Evolutionary conservation across 2,329 filamentous ascomycete species (phyloP), one percentile per base, ranked within the genome.

Genomic region (Phyllosticta paracitricarpa): DNA sequence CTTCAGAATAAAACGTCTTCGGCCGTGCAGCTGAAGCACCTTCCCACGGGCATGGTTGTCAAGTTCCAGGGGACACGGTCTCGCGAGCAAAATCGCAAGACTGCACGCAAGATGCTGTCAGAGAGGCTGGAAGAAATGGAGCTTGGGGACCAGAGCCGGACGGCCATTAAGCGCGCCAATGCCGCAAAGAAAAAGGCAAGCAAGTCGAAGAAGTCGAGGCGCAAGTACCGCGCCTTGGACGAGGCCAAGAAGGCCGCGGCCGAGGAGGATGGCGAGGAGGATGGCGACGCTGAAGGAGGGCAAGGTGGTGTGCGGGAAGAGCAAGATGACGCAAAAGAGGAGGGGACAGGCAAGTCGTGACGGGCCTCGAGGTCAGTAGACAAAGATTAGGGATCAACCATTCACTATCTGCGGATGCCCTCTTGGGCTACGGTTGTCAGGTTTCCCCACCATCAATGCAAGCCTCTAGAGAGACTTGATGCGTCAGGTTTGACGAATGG

Each of bases 11-110:
- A 99, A 84, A 99, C 94, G 26, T 91, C 87, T 66, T 97, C 90
- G 0, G 93, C 93, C 48, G 93, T 97, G 2, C 94, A 99, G 73
- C 81, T 99, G 40, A 94, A 88, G 67, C 94, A 99, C 74, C 77
- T 89, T 17, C 91, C 93, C 5, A 96, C 92, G 0, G 93, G 93
- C 64, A 85, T 97, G 59, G 92, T 97, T 14, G 84, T 99, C 65
- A 99, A 99, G 77, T 93, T 85, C 61, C 94, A 99, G 76, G 91
- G 88, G 22, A 97, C 94, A 8, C 86, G 94, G 56, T 95, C 89
- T 1, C 85, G 91, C 19, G 83, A 83, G 62, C 89, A 96, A 75
- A 99, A 99, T 73, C 84, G 92, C 65, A 92, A 89, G 73, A 87
- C 90, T 64, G 94, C 94, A 12, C 83, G 92, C 51, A 80, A 85